Evolutionary conservation across 805 yeast species (phyloP).

Genomic region (Yarrowia porcina): DNA sequence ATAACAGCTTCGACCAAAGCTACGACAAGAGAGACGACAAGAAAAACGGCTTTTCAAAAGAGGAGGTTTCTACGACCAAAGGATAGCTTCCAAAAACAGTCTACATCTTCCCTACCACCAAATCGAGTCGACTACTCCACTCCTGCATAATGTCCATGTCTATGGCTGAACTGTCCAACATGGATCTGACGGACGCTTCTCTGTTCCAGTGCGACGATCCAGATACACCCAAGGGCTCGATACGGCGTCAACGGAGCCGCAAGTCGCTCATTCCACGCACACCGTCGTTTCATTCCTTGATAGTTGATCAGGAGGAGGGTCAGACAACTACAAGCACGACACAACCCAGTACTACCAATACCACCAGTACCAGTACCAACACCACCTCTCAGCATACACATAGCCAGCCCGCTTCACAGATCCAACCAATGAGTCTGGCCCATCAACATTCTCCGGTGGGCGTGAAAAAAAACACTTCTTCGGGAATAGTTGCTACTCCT

Average conservation of each 20-base stretch:
- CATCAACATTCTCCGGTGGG: background rate
- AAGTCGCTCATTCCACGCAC: conserved; percentile 18
- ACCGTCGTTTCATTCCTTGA: background rate
- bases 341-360: too few species aligned
- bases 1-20: too few species aligned
- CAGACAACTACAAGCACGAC: background rate
- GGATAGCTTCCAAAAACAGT: too few species aligned
- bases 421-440: background rate
- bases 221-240: conserved; percentile 13
- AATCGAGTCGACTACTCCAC: too few species aligned
- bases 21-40: too few species aligned
- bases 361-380: too few species aligned
- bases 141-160: conserved; percentile 5
- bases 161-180: conserved; percentile 5
- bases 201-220: conserved; percentile 21
- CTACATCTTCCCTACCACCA: too few species aligned
- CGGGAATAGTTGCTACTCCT: background rate
- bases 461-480: background rate
- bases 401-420: background rate
- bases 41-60: too few species aligned
- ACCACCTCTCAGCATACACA: background rate
- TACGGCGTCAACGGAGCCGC: conserved; percentile 11
- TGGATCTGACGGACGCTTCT: conserved; percentile 21
- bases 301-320: conserved; percentile 6
- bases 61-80: too few species aligned